A percentile compares a stretch with the other conserved stretches of the same genome.
Conservation (phyloP, 2,329 filamentous ascomycete genomes). For the Incumbomyces lentus region DNA sequence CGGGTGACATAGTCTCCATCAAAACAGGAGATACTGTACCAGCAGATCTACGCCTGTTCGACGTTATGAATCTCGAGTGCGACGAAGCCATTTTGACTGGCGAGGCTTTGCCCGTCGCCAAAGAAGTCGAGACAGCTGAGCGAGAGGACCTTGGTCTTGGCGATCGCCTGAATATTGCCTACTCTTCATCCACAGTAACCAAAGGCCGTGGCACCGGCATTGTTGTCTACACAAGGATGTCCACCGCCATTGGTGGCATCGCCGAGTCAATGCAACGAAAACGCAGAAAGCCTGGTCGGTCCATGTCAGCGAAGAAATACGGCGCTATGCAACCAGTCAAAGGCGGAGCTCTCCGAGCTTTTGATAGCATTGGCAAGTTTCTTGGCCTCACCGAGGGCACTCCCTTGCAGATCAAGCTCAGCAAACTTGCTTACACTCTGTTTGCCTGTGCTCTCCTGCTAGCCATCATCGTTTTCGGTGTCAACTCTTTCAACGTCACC, state of each 20-base stretch:
- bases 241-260: conserved; percentile 52
- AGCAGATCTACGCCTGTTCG: conserved; percentile 46
- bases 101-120: conserved; percentile 50
- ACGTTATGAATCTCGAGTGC: conserved; percentile 61
- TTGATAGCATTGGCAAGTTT: conserved; percentile 43
- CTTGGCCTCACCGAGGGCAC: conserved; percentile 60
- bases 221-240: conserved; percentile 51
- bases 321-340: conserved; percentile 37
- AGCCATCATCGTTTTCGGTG: conserved; percentile 53
- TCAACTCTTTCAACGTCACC: conserved; percentile 46
- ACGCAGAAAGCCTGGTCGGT: conserved; percentile 30
- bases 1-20: conserved; percentile 45
- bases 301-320: conserved; percentile 38
- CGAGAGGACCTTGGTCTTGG: conserved; percentile 38
- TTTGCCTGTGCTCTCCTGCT: conserved; percentile 60
- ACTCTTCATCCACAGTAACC: conserved; percentile 50
- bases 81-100: conserved; percentile 57
- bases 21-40: conserved; percentile 49
- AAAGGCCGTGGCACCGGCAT: conserved; percentile 50
- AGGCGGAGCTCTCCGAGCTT: conserved; percentile 38
- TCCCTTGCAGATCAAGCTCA: conserved; percentile 73
- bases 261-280: conserved; percentile 47
- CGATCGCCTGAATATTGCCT: conserved; percentile 51
- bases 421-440: conserved; percentile 71
- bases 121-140: conserved; percentile 32